phyloP scores from a whole-genome alignment of 495 filamentous ascomycete species.

The Tuber calosporum region DNA sequence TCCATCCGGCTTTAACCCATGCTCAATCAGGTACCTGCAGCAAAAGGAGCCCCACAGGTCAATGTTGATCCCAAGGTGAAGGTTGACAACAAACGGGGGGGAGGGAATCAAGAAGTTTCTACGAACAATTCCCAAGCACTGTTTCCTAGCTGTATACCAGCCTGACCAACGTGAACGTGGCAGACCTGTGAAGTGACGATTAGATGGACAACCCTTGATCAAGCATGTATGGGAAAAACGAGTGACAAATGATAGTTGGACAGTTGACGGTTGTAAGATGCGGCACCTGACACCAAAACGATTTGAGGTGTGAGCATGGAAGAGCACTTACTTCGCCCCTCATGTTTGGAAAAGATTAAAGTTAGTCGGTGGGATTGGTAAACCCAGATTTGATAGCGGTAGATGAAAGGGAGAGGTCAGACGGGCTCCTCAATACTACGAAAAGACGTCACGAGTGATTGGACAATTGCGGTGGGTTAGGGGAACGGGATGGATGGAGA shows the following conservation, averaged over 20 bases:
- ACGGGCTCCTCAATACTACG: slow-evolving; percentile 6
- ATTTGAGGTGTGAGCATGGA: neutral
- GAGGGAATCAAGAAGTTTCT: slow-evolving; percentile 46
- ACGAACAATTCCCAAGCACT: slow-evolving; percentile 83
- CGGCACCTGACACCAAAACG: slow-evolving; percentile 14
- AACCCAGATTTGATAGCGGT: slow-evolving; percentile 4
- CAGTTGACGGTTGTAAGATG: neutral
- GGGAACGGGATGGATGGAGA: neutral
- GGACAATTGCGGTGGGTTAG: neutral
- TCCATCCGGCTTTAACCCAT: slow-evolving; percentile 75
- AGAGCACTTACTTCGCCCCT: slow-evolving; percentile 50
- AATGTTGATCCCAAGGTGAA: slow-evolving; percentile 18
- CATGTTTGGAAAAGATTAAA: slow-evolving; percentile 44
- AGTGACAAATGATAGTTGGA: neutral
- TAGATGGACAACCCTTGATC: slow-evolving; percentile 22
- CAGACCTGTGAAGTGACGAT: slow-evolving; percentile 54
- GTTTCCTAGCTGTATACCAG: slow-evolving; percentile 87
- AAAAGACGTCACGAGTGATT: neutral
- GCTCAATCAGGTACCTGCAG: slow-evolving; percentile 77
- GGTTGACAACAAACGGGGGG: slow-evolving; percentile 15
- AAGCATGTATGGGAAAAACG: slow-evolving; percentile 22
- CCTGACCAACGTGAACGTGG: slow-evolving; percentile 88
- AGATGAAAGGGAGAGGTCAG: slow-evolving; percentile 12
- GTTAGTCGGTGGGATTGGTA: slow-evolving; percentile 12
- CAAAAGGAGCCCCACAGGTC: slow-evolving; percentile 9